Evolutionary conservation across 257 asterid species (phyloP).

Genomic region (Jasminum sambac): DNA sequence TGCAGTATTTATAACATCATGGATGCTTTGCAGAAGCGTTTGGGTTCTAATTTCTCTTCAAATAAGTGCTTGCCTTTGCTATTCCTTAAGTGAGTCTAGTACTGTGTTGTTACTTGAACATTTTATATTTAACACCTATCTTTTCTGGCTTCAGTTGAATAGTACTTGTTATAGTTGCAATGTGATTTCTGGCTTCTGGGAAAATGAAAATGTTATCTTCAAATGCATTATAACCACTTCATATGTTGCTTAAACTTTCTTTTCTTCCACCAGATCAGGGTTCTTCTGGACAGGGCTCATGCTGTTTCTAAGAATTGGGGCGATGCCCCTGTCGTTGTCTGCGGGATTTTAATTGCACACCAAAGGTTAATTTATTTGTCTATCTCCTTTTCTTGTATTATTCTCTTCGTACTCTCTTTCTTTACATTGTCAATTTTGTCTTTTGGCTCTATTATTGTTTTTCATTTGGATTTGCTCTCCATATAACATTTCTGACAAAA

Average conservation of each 20-base stretch:
- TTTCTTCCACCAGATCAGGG: slow-evolving; percentile 63
- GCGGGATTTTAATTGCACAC: slow-evolving; percentile 98
- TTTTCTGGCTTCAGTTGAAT: not conserved
- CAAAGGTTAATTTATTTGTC: slow-evolving; percentile 52
- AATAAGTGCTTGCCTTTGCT: not conserved
- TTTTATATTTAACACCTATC: not conserved
- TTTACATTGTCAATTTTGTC: slow-evolving; percentile 14
- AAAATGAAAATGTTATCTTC: slow-evolving; percentile 8
- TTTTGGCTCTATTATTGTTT: slow-evolving; percentile 18
- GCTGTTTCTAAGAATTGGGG: slow-evolving; percentile 88
- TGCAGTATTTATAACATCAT: too few species aligned
- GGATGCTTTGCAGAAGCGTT: too few species aligned
- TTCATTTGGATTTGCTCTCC: slow-evolving; percentile 23
- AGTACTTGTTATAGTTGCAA: not conserved
- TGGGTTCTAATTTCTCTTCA: not conserved
- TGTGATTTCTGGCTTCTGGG: not conserved
- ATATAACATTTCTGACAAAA: slow-evolving; percentile 18
- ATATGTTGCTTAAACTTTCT: slow-evolving; percentile 21
- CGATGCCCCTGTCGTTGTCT: slow-evolving; percentile 76
- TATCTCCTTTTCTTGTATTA: slow-evolving; percentile 18
- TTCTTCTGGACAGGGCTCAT: slow-evolving; percentile 76
- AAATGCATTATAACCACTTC: slow-evolving; percentile 6
- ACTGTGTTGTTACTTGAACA: not conserved
- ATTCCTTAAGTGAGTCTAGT: not conserved
- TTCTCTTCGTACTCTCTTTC: slow-evolving; percentile 14